Evolutionary conservation across 345 rosid species (phyloP), one percentile per base, ranked within the genome.

Genomic region (Gossypium rotundifolium): DNA sequence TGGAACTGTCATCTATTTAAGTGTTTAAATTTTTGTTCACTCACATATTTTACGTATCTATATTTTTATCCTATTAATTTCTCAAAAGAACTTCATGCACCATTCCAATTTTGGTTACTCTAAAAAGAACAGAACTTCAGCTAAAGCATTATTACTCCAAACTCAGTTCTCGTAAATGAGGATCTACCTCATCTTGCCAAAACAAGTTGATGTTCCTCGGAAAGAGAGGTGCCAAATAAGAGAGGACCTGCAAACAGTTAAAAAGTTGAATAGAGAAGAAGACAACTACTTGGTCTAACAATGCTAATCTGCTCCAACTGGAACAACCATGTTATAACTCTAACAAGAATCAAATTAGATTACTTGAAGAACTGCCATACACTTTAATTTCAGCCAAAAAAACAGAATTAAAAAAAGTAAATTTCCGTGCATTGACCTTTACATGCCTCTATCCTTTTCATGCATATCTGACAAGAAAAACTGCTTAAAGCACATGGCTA

Each of bases 111-210:
- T 22, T 68, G 22, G 65, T 52, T 62, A 17, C 59, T 6, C 45
- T 60, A 44, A 58, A 74, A 59, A 42, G 14, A 38, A 23, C 3
- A 20, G 20, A 77, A 53, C 10, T 53, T 53, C 57, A 75, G 67
- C 61, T 75, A 18, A 59, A 33, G 60, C 62, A 77, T 67, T 62
- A 71, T 22, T 53, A 52, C 53, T 62, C 18, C 59, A 17, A 65
- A 62, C 16, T 49, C 65, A 70, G 53, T 62, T 66, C 20, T 29
- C 2, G 18, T 46, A 73, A 60, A 73, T 73, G 46, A 70, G 77
- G 72, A 46, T 72, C 72, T 88, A 94, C 98, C 98, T 94, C 98
- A 81, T 94, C 98, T 81, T 94, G 97, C 98, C 98, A 94, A 84
- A 90, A 90, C 87, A 94, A 79, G 84, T 81, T 80, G 78, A 86